Base-by-base conservation (phyloP, 1,284 basidiomycete species). In the Cryptococcus amylolentus region DNA sequence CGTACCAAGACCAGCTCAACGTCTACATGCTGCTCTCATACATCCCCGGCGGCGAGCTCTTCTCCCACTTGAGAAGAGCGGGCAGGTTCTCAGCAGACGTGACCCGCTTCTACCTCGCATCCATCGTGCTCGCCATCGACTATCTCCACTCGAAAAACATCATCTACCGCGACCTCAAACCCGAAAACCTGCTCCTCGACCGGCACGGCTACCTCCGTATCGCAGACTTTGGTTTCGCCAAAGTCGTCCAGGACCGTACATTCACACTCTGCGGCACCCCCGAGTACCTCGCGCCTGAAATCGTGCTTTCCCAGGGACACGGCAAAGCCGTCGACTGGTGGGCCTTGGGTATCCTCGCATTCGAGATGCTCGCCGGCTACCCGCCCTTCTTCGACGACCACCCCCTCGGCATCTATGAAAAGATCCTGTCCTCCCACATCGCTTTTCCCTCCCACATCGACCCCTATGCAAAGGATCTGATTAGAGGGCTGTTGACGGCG, bases 11-110 rank as follows among this genome's bases (percentile, higher is more conserved):
- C 65, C 71, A 75, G 57, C 69, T 78, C 45, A 82, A 81, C 64
- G 78, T 81, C 43, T 82, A 82, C 71, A 81, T 82, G 79, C 66
- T 82, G 43, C 69, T 82, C 45, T 80, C 80, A 6, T 82, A 81
- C 57, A 77, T 81, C 5, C 78, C 80, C 3, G 81, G 81, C 8
- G 81, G 81, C 53, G 81, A 82, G 61, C 67, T 82, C 18, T 82
- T 82, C 64, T 80, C 79, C 4, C 79, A 81, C 51, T 66, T 81
- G 16, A 73, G 80, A 38, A 64, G 77, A 49, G 76, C 77, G 3
- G 77, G 77, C 13, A 69, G 78, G 12, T 82, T 82, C 69, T 77
- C 80, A 0, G 71, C 78, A 10, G 81, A 82, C 57, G 80, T 82
- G 13, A 78, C 81, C 16, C 70, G 80, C 13, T 82, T 82, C 69